These are phyloP conservation scores for Citrullus mucosospermus DNA, from an alignment of 306 rosid genomes.

Conservation along the genomic window DNA sequence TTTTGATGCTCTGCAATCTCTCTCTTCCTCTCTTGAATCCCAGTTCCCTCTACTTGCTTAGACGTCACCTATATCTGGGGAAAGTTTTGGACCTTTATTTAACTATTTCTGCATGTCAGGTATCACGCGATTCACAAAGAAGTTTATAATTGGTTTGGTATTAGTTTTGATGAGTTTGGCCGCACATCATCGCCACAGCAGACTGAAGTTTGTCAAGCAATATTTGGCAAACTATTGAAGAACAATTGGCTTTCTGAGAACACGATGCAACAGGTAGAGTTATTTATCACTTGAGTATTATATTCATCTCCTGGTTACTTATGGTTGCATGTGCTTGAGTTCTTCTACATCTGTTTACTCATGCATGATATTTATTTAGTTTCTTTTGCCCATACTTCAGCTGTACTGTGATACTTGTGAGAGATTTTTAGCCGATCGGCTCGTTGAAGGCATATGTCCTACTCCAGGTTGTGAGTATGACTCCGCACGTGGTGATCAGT, in stretches of 20 bases:
- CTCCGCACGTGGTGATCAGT: conserved; percentile 95
- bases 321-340: background rate
- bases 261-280: conserved; percentile 74
- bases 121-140: conserved; percentile 73
- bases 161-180: conserved; percentile 88
- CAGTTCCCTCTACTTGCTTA: background rate
- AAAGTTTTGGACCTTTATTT: background rate
- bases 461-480: conserved; percentile 64
- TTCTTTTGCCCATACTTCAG: conserved; percentile 33
- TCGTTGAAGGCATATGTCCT: conserved; percentile 87
- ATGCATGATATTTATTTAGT: background rate
- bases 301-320: background rate
- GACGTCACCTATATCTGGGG: background rate
- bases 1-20: background rate
- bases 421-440: conserved; percentile 83
- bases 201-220: conserved; percentile 83
- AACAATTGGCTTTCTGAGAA: conserved; percentile 79
- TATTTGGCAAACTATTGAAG: conserved; percentile 48
- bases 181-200: conserved; percentile 78
- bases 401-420: conserved; percentile 74
- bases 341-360: background rate
- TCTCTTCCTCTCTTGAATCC: background rate
- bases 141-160: conserved; percentile 77
- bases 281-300: conserved; percentile 2
- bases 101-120: conserved; percentile 21